Evolutionary conservation across 106 monocot genomes (phyloP), one percentile per base, ranked within the genome.

Genomic region (Xerophyta viscosa): DNA sequence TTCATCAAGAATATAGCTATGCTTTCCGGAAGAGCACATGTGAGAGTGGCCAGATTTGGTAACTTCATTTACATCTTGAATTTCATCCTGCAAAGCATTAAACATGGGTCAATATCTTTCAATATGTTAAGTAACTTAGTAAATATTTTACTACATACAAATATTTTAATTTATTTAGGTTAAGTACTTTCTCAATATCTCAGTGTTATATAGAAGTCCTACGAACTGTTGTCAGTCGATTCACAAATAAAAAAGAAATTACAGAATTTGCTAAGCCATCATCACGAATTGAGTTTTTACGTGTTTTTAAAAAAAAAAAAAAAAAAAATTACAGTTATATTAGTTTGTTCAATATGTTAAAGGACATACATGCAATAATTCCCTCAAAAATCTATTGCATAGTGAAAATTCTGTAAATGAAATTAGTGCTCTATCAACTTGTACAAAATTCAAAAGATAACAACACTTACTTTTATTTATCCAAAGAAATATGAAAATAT

Each of bases 1-100:
- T 22, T 92, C 92, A 56, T 92, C 76, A n/a, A 92, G 62, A 17
- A 73, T 48, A 48, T 70, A 62, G 15, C 71, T 39, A 59, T 92
- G 92, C 39, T 62, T 52, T 47, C 75, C 82, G 15, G 31, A 48
- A 37, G 67, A 79, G 42, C 51, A 41, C 22, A 8, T 22, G 23
- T 31, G 52, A 57, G 41, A 54, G 45, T 43, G 37, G 33, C 28
- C 57, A 56, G 56, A 64, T 60, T 30, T 27, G 0, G 71, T 60
- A 11, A 24, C 26, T 31, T 3, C 20, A 43, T 53, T 29, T 0
- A 25, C 0, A 6, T 60, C 26, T 43, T 60, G 56, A 28, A 30
- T 6, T 63, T 56, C 57, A 55, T 4, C 17, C 84, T 79, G 48
- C 41, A 65, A 41, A 48, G 58, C 22, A 53, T 51, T 13, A 22